Conservation (phyloP, 2,329 filamentous ascomycete species). For the Metarhizium guizhouense region DNA sequence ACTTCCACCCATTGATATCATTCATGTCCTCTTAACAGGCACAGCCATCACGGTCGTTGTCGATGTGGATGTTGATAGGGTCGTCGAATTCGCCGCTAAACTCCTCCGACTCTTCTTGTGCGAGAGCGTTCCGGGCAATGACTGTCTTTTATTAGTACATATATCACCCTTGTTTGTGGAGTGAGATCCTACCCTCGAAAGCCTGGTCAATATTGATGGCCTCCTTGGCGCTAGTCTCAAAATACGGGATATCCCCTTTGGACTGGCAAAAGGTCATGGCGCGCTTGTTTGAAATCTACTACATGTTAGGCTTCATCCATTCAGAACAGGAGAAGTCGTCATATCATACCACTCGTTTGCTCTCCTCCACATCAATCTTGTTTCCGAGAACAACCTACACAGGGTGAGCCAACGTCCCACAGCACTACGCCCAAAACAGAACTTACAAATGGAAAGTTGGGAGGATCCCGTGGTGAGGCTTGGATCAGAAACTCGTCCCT, state of each 20-base stretch:
- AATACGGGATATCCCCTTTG: conserved; percentile 95
- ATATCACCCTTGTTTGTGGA: neutral
- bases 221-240: conserved; percentile 98
- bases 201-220: conserved; percentile 91
- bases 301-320: neutral
- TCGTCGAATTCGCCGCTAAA: conserved; percentile 97
- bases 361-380: conserved; percentile 98
- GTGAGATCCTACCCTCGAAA: conserved; percentile 47
- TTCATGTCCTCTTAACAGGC: conserved; percentile 56
- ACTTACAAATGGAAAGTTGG: conserved; percentile 93
- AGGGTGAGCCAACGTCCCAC: conserved; percentile 11
- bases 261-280: conserved; percentile 97
- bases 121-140: conserved; percentile 89
- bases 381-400: conserved; percentile 84
- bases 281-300: conserved; percentile 85
- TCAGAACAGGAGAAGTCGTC: neutral
- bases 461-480: conserved; percentile 89
- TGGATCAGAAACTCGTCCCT: conserved; percentile 97
- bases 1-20: neutral
- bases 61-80: conserved; percentile 95
- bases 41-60: conserved; percentile 87
- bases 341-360: conserved; percentile 70
- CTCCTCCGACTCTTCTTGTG: conserved; percentile 95
- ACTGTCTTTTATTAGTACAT: conserved; percentile 41
- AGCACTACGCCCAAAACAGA: neutral